Percentiles rank a stretch among this genome's conserved stretches.
These are phyloP conservation scores for Wakefieldia striispora DNA, from an alignment of 768 basidiomycete genomes.

Conservation along the genomic window DNA sequence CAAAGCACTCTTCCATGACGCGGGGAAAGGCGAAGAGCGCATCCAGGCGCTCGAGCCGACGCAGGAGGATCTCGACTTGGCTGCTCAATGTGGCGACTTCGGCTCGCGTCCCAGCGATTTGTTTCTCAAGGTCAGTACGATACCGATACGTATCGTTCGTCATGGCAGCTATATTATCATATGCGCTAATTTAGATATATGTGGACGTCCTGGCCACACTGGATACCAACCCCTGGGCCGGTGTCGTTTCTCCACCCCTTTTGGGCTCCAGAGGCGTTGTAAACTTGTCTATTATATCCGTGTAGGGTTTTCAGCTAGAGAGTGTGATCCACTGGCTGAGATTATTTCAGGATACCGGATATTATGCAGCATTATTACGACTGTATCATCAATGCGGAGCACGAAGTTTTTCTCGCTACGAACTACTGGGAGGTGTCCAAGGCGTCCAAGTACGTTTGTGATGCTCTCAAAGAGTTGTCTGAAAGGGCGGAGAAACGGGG, in stretches of 20 bases:
- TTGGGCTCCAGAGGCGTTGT: constrained; percentile 61
- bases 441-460: constrained; percentile 47
- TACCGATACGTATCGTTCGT: background rate
- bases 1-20: constrained; percentile 17
- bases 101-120: constrained; percentile 53
- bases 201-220: constrained; percentile 58
- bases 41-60: constrained; percentile 28
- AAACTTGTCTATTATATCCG: constrained; percentile 58
- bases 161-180: background rate
- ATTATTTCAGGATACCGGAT: constrained; percentile 52
- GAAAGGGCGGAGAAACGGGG: constrained; percentile 42
- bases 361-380: constrained; percentile 70
- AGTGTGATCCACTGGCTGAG: constrained; percentile 8
- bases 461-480: constrained; percentile 53
- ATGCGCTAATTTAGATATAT: constrained; percentile 46
- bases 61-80: constrained; percentile 44
- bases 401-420: constrained; percentile 66
- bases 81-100: constrained; percentile 51
- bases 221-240: constrained; percentile 51
- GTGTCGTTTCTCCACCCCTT: constrained; percentile 61
- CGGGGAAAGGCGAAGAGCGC: constrained; percentile 15
- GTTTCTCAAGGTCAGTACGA: constrained; percentile 51
- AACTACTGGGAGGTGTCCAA: constrained; percentile 59
- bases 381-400: constrained; percentile 56
- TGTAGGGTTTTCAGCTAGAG: constrained; percentile 31